A percentile compares a stretch with the other conserved stretches of the same genome.
Evolutionary conservation across 352 stramenopile genomes (phyloP).

Genomic region (Phytophthora podocarpi): DNA sequence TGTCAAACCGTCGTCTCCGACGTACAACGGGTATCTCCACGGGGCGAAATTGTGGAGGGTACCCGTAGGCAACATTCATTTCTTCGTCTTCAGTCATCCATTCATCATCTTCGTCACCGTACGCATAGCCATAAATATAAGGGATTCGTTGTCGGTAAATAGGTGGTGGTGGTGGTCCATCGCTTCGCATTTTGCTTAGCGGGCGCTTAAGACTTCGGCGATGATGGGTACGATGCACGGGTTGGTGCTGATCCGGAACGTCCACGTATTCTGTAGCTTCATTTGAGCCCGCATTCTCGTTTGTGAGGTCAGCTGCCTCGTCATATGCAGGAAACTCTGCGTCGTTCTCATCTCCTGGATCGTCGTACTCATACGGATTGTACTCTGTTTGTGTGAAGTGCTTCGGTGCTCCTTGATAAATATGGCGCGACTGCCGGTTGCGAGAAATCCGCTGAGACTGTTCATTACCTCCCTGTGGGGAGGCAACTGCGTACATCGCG

Average conservation of each 20-base stretch:
- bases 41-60: conserved; percentile 18
- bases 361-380: conserved; percentile 19
- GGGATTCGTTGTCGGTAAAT: conserved; percentile 39
- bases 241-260: conserved; percentile 11
- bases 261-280: conserved; percentile 12
- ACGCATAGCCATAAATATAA: conserved; percentile 44
- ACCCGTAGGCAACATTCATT: conserved; percentile 24
- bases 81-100: conserved; percentile 47
- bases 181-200: conserved; percentile 22
- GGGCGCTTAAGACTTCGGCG: conserved; percentile 33
- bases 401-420: conserved; percentile 23
- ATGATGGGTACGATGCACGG: conserved; percentile 11
- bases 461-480: conserved; percentile 5
- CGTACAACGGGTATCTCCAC: conserved; percentile 27
- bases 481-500: conserved; percentile 16
- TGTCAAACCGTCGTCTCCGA: conserved; percentile 28
- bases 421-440: conserved; percentile 4
- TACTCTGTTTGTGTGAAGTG: conserved; percentile 22
- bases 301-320: conserved; percentile 20
- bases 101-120: conserved; percentile 38
- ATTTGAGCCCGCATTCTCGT: conserved; percentile 10
- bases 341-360: background rate
- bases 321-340: conserved; percentile 13
- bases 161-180: conserved; percentile 17
- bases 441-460: conserved; percentile 5